A percentile compares a stretch with the other conserved stretches of the same genome.
Evolutionary conservation across 176 grass and related monocot genomes (phyloP).

Genomic region (Carex cristatella): DNA sequence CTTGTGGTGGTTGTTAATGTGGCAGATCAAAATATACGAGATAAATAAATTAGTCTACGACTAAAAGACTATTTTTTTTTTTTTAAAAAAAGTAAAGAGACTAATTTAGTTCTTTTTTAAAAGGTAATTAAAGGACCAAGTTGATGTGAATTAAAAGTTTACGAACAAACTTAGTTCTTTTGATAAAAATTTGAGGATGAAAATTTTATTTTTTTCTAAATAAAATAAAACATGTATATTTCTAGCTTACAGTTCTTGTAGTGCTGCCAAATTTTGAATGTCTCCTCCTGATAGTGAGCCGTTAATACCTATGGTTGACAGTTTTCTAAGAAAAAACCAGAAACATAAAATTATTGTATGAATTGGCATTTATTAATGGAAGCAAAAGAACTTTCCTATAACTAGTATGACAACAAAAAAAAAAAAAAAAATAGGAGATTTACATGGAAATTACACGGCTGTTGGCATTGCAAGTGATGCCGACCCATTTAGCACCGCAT

Average conservation of each 20-base stretch:
- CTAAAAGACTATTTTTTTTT: no score
- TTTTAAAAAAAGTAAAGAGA: no score
- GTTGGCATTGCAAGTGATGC: constrained; percentile 35
- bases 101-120: no score
- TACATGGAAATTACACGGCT: constrained; percentile 45
- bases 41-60: no score
- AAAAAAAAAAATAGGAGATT: constrained; percentile 17
- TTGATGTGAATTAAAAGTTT: no score
- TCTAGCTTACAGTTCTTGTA: constrained; percentile 38
- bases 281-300: constrained; percentile 74
- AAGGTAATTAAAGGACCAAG: no score
- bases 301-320: constrained; percentile 50
- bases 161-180: no score
- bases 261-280: constrained; percentile 39
- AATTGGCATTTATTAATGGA: background rate
- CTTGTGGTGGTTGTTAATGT: no score
- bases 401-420: background rate
- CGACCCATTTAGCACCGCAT: constrained; percentile 56
- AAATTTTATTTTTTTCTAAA: no score
- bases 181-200: no score
- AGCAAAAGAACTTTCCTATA: background rate
- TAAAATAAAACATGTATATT: no score
- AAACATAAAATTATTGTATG: background rate
- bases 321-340: constrained; percentile 36
- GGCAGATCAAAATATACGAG: no score